These are phyloP conservation scores for Pyrus communis DNA, from an alignment of 306 rosid genomes.

Conservation along the genomic window DNA sequence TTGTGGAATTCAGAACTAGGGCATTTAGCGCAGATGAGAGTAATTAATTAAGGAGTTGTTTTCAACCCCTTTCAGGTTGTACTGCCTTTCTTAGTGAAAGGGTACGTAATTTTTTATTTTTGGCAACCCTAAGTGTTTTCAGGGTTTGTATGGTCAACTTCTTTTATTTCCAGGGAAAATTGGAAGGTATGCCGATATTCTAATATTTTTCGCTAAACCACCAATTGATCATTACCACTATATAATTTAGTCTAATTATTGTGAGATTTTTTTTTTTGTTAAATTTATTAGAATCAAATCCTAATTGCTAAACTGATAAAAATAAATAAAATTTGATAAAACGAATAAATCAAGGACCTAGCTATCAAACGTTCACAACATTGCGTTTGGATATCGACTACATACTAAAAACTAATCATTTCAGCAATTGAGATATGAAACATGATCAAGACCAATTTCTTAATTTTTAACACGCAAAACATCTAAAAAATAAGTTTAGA, in stretches of 20 bases:
- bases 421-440: neutral
- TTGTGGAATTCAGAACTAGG: conserved; percentile 19
- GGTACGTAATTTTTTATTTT: neutral
- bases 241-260: neutral
- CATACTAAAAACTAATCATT: neutral
- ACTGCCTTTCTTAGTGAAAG: neutral
- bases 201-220: neutral
- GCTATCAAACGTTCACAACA: no score
- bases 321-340: no score
- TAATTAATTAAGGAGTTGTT: neutral
- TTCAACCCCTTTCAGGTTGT: neutral
- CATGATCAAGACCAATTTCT: neutral
- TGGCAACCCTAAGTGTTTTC: neutral
- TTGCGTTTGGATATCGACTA: no score
- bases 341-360: no score
- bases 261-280: neutral
- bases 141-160: neutral
- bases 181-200: neutral
- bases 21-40: neutral
- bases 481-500: neutral
- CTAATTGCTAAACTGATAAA: neutral
- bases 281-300: neutral
- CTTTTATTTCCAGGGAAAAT: neutral
- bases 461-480: neutral
- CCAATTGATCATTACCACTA: neutral